These are phyloP conservation scores for Parietaria judaica DNA, from an alignment of 306 rosid genomes.

Conservation along the genomic window DNA sequence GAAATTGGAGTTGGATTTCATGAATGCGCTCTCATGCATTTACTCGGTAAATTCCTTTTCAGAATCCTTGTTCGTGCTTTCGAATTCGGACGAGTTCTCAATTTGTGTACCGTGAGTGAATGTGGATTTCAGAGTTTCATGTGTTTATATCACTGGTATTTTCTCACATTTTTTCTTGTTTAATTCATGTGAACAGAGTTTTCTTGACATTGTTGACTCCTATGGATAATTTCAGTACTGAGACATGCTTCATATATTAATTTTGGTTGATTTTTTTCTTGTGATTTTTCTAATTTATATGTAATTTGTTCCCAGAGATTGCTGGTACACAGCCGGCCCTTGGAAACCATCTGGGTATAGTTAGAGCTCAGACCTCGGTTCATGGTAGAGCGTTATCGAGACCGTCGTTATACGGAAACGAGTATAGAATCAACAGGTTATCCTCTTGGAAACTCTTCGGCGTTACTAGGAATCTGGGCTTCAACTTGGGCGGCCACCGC, in stretches of 20 bases:
- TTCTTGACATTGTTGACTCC: too few species aligned
- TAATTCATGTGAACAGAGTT: too few species aligned
- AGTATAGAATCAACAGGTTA: slow-evolving; percentile 22
- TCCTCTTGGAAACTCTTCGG: slow-evolving; percentile 33
- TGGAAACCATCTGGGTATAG: slow-evolving; percentile 30
- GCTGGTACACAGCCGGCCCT: slow-evolving; percentile 61
- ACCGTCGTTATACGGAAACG: slow-evolving; percentile 29
- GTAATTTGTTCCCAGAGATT: slow-evolving; percentile 44
- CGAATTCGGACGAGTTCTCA: too few species aligned
- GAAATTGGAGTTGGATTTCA: slow-evolving; percentile 19
- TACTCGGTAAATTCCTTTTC: slow-evolving; percentile 37
- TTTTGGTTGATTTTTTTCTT: neutral
- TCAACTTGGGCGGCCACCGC: slow-evolving; percentile 18
- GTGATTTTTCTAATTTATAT: neutral
- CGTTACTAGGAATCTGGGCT: slow-evolving; percentile 19
- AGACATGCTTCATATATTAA: too few species aligned
- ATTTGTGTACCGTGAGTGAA: too few species aligned
- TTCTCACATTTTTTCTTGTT: too few species aligned
- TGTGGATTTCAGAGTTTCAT: too few species aligned
- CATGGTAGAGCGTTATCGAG: slow-evolving; percentile 31
- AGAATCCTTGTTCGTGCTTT: too few species aligned
- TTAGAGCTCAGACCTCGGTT: slow-evolving; percentile 29
- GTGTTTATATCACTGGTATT: too few species aligned
- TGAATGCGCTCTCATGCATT: slow-evolving; percentile 95
- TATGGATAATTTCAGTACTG: too few species aligned